phyloP scores from a whole-genome alignment of 1,284 basidiomycete species.

The Vanrija sp. region DNA sequence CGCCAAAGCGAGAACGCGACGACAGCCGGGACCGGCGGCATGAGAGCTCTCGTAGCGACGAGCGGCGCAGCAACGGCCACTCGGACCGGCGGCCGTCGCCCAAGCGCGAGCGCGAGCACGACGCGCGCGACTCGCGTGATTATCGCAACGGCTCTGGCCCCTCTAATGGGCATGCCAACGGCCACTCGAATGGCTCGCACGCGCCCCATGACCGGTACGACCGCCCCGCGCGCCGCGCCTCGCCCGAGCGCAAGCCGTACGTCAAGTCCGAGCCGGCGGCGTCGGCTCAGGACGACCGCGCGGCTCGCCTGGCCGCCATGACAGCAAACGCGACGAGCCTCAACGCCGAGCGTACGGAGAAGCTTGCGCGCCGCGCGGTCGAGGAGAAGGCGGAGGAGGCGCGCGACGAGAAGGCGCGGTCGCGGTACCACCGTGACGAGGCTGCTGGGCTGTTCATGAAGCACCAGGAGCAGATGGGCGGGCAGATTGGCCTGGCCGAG shows the following conservation, averaged over 20 bases:
- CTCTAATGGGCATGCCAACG: not conserved
- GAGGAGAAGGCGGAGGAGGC: slow-evolving; percentile 25
- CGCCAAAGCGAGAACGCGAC: slow-evolving; percentile 17
- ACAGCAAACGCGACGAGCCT: slow-evolving; percentile 63
- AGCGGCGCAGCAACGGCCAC: not conserved
- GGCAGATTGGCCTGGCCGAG: slow-evolving; percentile 42
- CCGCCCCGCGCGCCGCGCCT: slow-evolving; percentile 30
- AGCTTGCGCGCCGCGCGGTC: slow-evolving; percentile 30
- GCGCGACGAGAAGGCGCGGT: slow-evolving; percentile 33
- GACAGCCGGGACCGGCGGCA: slow-evolving; percentile 15
- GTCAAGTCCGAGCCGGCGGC: slow-evolving; percentile 10
- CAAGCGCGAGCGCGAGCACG: slow-evolving; percentile 1
- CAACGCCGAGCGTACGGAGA: slow-evolving; percentile 30
- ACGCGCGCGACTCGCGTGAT: not conserved
- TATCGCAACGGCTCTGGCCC: slow-evolving; percentile 17
- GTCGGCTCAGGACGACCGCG: slow-evolving; percentile 55
- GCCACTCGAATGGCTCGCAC: not conserved
- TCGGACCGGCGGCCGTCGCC: not conserved
- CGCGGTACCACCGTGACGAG: slow-evolving; percentile 41
- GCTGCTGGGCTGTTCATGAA: slow-evolving; percentile 44
- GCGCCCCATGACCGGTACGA: slow-evolving; percentile 15
- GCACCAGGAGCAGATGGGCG: slow-evolving; percentile 35
- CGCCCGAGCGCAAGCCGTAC: slow-evolving; percentile 23
- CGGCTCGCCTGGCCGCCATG: slow-evolving; percentile 83
- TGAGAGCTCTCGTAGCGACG: slow-evolving; percentile 6